phyloP scores from a whole-genome alignment of 208 protist genomes.

The Porcisia hertigi region DNA sequence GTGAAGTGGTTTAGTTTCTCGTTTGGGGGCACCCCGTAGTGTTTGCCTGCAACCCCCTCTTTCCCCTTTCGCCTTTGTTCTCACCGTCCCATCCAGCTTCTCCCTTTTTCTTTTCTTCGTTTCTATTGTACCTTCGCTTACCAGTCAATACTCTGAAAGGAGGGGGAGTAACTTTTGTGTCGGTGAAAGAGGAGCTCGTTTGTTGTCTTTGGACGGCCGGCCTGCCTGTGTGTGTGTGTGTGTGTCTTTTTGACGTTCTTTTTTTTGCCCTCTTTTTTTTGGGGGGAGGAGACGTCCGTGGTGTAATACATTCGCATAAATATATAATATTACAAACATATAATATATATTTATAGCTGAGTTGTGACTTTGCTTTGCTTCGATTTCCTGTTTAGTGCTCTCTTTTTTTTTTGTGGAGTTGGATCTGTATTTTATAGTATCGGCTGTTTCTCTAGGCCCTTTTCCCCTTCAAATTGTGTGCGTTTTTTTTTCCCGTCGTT shows the following conservation, averaged over 20 bases:
- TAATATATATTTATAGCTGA: too few species aligned
- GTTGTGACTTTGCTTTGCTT: too few species aligned
- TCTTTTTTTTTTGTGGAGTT: too few species aligned
- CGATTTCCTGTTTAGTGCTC: too few species aligned
- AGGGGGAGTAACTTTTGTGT: neutral
- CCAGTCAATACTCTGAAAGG: neutral
- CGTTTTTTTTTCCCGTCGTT: neutral
- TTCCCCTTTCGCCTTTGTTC: neutral
- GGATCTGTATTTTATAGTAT: neutral
- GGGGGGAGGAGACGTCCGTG: neutral
- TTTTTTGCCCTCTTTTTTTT: neutral
- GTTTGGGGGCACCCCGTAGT: neutral
- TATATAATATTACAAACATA: too few species aligned
- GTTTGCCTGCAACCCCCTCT: neutral
- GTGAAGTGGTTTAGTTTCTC: neutral
- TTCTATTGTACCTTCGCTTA: neutral
- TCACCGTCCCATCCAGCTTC: neutral
- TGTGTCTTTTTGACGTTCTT: neutral
- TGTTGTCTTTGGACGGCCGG: neutral
- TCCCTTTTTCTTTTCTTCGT: neutral
- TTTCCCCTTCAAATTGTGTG: neutral
- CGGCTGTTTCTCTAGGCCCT: neutral
- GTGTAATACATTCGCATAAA: neutral
- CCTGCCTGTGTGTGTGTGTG: neutral
- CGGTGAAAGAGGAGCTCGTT: neutral